These are phyloP conservation scores for Phytopythium mirpurense DNA, from an alignment of 352 stramenopile genomes.

Conservation along the genomic window DNA sequence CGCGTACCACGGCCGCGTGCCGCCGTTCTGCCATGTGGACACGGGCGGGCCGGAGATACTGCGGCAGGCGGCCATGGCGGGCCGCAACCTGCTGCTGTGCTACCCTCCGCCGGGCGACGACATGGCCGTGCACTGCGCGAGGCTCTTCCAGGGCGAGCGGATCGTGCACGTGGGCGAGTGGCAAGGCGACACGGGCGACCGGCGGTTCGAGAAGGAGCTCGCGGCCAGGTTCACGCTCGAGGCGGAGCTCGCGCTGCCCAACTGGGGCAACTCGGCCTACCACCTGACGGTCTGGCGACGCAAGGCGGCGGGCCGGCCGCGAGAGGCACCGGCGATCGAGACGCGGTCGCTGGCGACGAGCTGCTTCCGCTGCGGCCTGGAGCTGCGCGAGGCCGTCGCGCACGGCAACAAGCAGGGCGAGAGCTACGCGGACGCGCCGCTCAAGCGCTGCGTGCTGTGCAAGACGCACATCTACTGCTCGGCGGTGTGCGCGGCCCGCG, in stretches of 20 bases:
- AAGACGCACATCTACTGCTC: constrained; percentile 83
- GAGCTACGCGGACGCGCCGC: constrained; percentile 22
- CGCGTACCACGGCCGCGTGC: constrained; percentile 59
- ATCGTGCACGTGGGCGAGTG: constrained; percentile 75
- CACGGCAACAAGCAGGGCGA: constrained; percentile 18
- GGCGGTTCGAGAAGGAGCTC: constrained; percentile 59
- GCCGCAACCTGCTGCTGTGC: constrained; percentile 59
- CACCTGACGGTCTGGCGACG: constrained; percentile 67
- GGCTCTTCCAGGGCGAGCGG: constrained; percentile 55
- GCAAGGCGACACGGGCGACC: constrained; percentile 72
- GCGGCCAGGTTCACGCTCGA: constrained; percentile 44
- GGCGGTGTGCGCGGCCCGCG: constrained; percentile 29
- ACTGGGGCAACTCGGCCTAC: constrained; percentile 79
- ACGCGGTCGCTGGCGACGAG: constrained; percentile 23
- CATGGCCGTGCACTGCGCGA: constrained; percentile 55
- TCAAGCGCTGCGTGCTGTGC: constrained; percentile 66
- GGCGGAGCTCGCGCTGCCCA: constrained; percentile 54
- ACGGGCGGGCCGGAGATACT: constrained; percentile 56
- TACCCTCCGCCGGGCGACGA: constrained; percentile 59
- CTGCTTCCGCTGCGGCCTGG: constrained; percentile 53
- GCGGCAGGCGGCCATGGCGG: constrained; percentile 24
- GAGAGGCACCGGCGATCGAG: too few species aligned
- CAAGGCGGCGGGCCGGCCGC: constrained; percentile 10
- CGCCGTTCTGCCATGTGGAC: constrained; percentile 54
- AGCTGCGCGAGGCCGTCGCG: constrained; percentile 23